Base-by-base conservation (phyloP, 2,329 filamentous ascomycete genomes). In the Metarhizium rileyi region DNA sequence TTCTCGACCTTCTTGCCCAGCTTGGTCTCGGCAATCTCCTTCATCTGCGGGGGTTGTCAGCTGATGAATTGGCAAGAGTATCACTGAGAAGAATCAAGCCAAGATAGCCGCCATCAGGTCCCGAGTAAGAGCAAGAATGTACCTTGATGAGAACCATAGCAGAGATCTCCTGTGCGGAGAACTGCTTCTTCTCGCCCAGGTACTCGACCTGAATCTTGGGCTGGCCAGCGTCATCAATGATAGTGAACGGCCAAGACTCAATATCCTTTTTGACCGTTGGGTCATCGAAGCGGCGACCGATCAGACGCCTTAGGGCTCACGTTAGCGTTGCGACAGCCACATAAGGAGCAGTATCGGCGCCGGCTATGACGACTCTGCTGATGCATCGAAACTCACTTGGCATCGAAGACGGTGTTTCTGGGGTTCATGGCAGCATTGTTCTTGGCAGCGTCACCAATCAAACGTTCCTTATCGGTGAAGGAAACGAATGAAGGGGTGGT, bases 361-460 rank as follows among this genome's bases (percentile, higher is more conserved):
- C 35, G 35, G 3, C 16, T 20, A 7, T 10, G 1, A 18, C 43
- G 10, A 14, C 14, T 16, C 9, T 9, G 26, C 12, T 16, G 4
- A 14, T 18, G n/a, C 23, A 18, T 20, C 33, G n/a, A 38, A 44
- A 75, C 86, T 76, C 73, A 93, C 90, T 97, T 98, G 83, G 95
- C 87, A 76, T 98, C 93, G 77, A 97, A 98, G 75, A 98, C 81
- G 63, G 93, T 98, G 81, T 97, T 97, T 70, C 74, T 74, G 57
- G 93, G 93, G 87, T 98, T 98, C 89, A 97, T 95, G 67, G 93
- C 91, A 69, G 91, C 93, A 84, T 96, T 90, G 81, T 98, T 98
- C 87, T 97, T 98, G 69, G 93, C 93, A 55, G 93, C 91, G 82
- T 97, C 93, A 80, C 93, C 93, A 68, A 97, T 97, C 76, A 98